A percentile compares a stretch with the other conserved stretches of the same genome.
Conservation (phyloP, 108 stramenopile genomes). For the Mayamaea pseudoterrestris region DNA sequence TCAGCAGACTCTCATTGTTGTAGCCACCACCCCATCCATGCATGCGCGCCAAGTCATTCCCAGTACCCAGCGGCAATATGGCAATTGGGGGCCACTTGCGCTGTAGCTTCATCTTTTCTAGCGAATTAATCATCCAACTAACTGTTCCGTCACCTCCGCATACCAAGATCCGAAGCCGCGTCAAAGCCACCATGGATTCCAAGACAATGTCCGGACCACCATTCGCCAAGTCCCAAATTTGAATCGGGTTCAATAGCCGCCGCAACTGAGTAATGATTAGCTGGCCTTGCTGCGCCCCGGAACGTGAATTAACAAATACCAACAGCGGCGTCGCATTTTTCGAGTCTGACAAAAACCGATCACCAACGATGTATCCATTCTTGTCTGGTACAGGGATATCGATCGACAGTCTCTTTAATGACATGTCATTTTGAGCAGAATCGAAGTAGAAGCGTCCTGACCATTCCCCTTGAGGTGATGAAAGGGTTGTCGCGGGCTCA, state of each 20-base stretch:
- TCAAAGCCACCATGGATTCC: constrained; percentile 50
- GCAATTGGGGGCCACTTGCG: constrained; percentile 77
- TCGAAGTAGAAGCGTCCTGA: constrained; percentile 43
- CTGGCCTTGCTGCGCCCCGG: constrained; percentile 76
- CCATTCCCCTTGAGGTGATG: neutral
- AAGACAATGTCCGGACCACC: constrained; percentile 73
- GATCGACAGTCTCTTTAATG: constrained; percentile 38
- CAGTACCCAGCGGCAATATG: constrained; percentile 84
- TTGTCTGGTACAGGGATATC: constrained; percentile 64
- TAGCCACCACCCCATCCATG: constrained; percentile 84
- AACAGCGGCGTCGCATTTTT: constrained; percentile 53
- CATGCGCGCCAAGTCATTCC: constrained; percentile 77
- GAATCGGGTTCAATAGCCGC: constrained; percentile 73
- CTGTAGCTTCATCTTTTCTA: constrained; percentile 66
- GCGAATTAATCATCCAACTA: constrained; percentile 78
- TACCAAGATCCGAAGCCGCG: constrained; percentile 59
- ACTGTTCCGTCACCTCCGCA: constrained; percentile 92
- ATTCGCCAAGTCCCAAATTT: constrained; percentile 81
- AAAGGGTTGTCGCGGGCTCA: neutral
- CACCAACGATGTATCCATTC: constrained; percentile 74
- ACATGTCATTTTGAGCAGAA: constrained; percentile 40
- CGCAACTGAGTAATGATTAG: constrained; percentile 70
- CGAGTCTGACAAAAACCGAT: constrained; percentile 47
- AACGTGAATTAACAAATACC: constrained; percentile 82
- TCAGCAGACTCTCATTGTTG: constrained; percentile 67